Evolutionary conservation across 257 asterid species (phyloP).

Genomic region (Plantago elongata): DNA sequence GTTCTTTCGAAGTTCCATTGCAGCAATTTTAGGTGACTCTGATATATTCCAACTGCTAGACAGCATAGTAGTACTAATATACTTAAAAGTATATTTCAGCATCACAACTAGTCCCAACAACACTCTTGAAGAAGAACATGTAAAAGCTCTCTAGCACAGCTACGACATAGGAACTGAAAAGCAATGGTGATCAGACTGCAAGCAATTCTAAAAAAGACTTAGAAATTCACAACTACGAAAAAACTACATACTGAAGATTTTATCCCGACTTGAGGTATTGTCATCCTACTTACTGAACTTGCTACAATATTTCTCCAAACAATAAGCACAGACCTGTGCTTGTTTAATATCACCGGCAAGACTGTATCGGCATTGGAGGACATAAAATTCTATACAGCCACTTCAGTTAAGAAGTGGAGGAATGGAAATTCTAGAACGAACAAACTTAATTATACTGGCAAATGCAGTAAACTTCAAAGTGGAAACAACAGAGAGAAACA

Average conservation of each 20-base stretch:
- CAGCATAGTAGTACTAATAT: slow-evolving; percentile 6
- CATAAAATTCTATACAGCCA: not conserved
- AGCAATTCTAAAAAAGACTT: not conserved
- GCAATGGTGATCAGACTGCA: not conserved
- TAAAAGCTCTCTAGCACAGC: slow-evolving; percentile 1
- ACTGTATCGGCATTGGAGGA: not conserved
- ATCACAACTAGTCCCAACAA: no score
- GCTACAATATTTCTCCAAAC: not conserved
- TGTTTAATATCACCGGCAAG: no score
- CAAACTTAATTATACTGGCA: not conserved
- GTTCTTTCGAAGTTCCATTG: not conserved
- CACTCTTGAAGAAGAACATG: slow-evolving; percentile 1
- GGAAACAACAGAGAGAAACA: not conserved
- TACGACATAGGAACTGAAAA: not conserved
- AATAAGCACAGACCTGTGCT: not conserved
- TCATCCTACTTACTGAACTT: slow-evolving; percentile 1
- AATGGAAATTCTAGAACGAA: not conserved
- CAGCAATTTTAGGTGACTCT: slow-evolving; percentile 9
- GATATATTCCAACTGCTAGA: slow-evolving; percentile 1
- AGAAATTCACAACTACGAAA: not conserved
- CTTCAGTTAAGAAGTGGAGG: not conserved
- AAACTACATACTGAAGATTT: not conserved
- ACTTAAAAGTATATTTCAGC: not conserved
- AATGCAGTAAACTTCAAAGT: no score
- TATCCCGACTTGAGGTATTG: not conserved